These are phyloP conservation scores for Plasmodium billcollinsi DNA, from an alignment of 169 alveolate species.

Conservation along the genomic window DNA sequence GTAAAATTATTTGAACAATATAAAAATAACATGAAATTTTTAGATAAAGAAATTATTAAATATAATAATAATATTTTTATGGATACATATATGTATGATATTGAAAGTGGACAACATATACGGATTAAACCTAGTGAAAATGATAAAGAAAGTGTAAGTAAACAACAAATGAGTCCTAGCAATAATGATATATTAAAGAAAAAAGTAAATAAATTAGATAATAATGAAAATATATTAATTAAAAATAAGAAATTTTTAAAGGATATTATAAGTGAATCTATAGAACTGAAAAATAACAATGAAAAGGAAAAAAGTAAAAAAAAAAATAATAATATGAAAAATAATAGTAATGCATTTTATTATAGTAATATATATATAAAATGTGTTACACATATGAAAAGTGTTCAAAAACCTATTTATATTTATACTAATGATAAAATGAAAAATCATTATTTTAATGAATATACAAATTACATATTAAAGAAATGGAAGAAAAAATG, in stretches of 20 bases:
- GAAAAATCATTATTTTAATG: conserved; percentile 74
- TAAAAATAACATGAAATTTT: conserved; percentile 19
- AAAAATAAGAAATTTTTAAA: too few relatives aligned
- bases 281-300: not conserved
- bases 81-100: conserved; percentile 28
- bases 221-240: too few relatives aligned
- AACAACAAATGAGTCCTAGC: not conserved
- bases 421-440: conserved; percentile 64
- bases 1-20: conserved; percentile 38
- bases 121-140: not conserved
- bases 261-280: too few relatives aligned
- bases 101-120: not conserved
- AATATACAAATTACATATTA: conserved; percentile 56
- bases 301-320: not conserved
- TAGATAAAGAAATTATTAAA: conserved; percentile 26
- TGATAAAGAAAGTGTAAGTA: not conserved
- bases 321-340: not conserved
- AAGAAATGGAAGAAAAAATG: conserved; percentile 74
- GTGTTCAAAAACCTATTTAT: conserved; percentile 55
- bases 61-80: conserved; percentile 37
- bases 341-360: conserved; percentile 4
- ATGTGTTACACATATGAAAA: conserved; percentile 34
- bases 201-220: not conserved
- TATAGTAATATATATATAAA: conserved; percentile 44
- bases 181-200: conserved; percentile 1